Evolutionary conservation across 306 rosid species (phyloP), one percentile per base, ranked within the genome.

Genomic region (Dryas alaskensis): DNA sequence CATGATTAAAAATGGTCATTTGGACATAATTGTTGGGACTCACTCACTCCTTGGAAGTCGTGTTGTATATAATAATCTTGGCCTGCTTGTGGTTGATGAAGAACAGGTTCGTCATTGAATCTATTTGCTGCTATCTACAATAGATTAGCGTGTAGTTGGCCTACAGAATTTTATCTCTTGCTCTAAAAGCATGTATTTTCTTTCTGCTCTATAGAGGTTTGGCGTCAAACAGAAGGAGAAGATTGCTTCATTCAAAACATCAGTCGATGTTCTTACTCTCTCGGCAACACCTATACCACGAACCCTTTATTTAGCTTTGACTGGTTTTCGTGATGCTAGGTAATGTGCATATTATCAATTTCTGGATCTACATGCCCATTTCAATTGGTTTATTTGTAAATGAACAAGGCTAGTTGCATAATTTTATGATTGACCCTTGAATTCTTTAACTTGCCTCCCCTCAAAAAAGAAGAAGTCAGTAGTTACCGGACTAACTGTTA

Each of bases 261-360:
- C 96, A 55, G 84, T 94, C 70, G 97, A 94, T 77, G 98, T 91
- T 76, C 96, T 94, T 51, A 94, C 97, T 57, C 88, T 89, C 39
- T 94, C 98, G 39, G 97, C 98, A 72, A 94, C 98, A 39, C 97
- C 98, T 25, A 94, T 91, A 67, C 98, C 97, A 11, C 89, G 98
- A 43, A 94, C 98, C 70, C 92, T 94, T 73, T 94, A 94, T 84
- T 84, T 94, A 78, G 98, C 98, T 60, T 80, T 94, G 89, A 94
- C 96, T 39, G 98, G 97, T 60, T 94, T 94, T 68, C 97, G 98
- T 40, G 98, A 94, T 85, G 97, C 92, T 44, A 94, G 98, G 98
- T 94, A 91, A 84, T 49, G 25, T 76, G 67, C 67, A 31, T 31
- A 31, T 31, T 31, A 31, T 31, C 37, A 31, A 22, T 69, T 16